Evolutionary conservation across 306 rosid species (phyloP).

Genomic region (Cicer yamashitae): DNA sequence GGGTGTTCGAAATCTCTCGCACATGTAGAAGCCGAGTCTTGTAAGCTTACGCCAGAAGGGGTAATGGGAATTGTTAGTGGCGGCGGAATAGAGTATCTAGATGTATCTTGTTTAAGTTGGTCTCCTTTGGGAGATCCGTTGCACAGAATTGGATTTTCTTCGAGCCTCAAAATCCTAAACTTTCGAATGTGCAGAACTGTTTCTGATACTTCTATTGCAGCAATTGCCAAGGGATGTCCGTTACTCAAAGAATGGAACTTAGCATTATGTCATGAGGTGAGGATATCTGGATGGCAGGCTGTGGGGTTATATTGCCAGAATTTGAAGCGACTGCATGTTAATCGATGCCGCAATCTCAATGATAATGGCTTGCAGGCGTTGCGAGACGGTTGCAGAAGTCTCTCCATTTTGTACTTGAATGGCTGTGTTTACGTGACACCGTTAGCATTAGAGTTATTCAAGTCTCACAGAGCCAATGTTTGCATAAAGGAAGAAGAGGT

Average conservation of each 20-base stretch:
- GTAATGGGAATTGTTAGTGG: conserved; percentile 59
- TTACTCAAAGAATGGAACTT: conserved; percentile 72
- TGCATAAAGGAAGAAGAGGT: conserved; percentile 53
- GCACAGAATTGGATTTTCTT: conserved; percentile 52
- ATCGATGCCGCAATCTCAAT: conserved; percentile 57
- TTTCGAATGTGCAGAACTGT: conserved; percentile 59
- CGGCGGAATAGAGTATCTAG: conserved; percentile 60
- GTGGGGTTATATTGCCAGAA: conserved; percentile 56
- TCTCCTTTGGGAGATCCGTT: conserved; percentile 48
- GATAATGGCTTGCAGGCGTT: conserved; percentile 59
- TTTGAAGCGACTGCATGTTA: conserved; percentile 66
- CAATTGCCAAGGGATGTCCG: conserved; percentile 62
- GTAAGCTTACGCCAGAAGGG: conserved; percentile 58
- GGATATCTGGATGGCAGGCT: conserved; percentile 60
- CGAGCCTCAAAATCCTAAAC: conserved; percentile 57
- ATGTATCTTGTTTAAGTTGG: conserved; percentile 53
- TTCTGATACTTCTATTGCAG: conserved; percentile 47
- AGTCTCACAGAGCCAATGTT: conserved; percentile 59
- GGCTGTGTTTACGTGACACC: conserved; percentile 48
- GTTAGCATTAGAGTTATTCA: conserved; percentile 63
- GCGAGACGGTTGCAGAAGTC: conserved; percentile 64
- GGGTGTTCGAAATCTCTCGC: conserved; percentile 65
- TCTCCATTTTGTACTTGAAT: conserved; percentile 57
- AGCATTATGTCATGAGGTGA: conserved; percentile 63
- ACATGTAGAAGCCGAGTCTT: conserved; percentile 62